These are phyloP conservation scores for Dianthus caryophyllus DNA, from an alignment of 148 eudicot genomes.

Conservation along the genomic window DNA sequence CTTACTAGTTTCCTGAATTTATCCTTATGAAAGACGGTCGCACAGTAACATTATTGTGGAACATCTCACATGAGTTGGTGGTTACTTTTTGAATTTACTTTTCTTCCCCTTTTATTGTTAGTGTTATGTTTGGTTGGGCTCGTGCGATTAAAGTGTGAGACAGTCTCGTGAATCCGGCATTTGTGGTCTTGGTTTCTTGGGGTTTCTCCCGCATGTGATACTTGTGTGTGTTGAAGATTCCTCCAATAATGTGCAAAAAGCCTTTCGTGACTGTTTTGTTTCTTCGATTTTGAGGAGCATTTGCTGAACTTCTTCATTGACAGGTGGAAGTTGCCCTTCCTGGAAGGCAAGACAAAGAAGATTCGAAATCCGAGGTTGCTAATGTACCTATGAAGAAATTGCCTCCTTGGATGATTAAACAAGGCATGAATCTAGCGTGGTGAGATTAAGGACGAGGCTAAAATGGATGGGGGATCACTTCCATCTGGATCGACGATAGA, in stretches of 20 bases:
- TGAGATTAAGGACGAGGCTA: slow-evolving; percentile 55
- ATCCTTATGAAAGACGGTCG: too few species aligned
- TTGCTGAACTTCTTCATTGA: slow-evolving; percentile 5
- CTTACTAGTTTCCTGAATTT: background rate
- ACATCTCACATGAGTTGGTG: too few species aligned
- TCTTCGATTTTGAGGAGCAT: background rate
- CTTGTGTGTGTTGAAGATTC: background rate
- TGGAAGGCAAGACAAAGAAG: slow-evolving; percentile 58
- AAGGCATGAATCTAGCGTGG: slow-evolving; percentile 97
- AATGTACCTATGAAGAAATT: slow-evolving; percentile 60
- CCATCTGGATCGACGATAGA: slow-evolving; percentile 41
- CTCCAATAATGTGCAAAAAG: background rate
- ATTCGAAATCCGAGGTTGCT: slow-evolving; percentile 40
- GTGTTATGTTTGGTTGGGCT: too few species aligned
- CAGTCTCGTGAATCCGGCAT: too few species aligned
- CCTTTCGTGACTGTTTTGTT: background rate
- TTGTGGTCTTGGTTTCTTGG: background rate
- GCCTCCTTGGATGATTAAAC: slow-evolving; percentile 98
- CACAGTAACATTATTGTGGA: too few species aligned
- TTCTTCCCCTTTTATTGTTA: too few species aligned
- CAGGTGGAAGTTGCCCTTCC: slow-evolving; percentile 80
- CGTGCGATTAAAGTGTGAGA: too few species aligned
- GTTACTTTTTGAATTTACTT: too few species aligned
- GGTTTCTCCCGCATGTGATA: background rate
- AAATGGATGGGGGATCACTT: slow-evolving; percentile 54